Conservation (phyloP, 163 green algal species). For the Smithsoniella earleae region DNA sequence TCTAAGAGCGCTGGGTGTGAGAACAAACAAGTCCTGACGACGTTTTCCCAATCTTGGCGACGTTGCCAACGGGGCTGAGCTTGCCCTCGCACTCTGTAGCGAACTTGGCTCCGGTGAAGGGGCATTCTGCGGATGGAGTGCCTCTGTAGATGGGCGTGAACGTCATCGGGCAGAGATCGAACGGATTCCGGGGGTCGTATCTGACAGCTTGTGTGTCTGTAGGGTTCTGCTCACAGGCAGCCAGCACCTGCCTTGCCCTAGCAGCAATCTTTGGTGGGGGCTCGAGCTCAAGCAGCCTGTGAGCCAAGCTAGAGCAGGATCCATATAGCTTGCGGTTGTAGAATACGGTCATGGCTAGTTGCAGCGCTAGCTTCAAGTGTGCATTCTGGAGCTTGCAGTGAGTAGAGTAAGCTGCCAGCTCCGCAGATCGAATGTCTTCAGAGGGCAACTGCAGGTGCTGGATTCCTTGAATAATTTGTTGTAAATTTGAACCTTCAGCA, state of each 20-base stretch:
- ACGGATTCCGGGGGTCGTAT: constrained; percentile 97
- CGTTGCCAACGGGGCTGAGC: constrained; percentile 74
- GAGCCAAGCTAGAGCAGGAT: constrained; percentile 82
- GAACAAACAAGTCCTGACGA: constrained; percentile 75
- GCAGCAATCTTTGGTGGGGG: constrained; percentile 55
- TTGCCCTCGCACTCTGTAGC: constrained; percentile 69
- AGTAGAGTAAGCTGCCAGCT: constrained; percentile 99
- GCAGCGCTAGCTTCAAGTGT: constrained; percentile 80
- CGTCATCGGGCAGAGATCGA: constrained; percentile 88
- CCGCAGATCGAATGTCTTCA: constrained; percentile 54
- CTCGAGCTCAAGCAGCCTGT: constrained; percentile 88
- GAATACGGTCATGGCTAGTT: constrained; percentile 84
- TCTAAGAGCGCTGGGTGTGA: too few species aligned
- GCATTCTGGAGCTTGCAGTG: constrained; percentile 89
- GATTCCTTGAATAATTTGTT: background rate
- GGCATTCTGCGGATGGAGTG: constrained; percentile 47
- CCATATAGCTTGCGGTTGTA: constrained; percentile 91
- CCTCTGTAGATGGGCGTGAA: constrained; percentile 93
- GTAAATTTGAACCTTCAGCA: background rate
- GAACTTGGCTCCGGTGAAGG: constrained; percentile 80
- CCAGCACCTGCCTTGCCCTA: constrained; percentile 52
- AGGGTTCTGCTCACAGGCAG: constrained; percentile 81
- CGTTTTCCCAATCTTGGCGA: constrained; percentile 77
- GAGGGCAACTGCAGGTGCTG: constrained; percentile 5
- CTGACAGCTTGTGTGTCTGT: constrained; percentile 80